phyloP scores from a whole-genome alignment of 202 grass and related monocot species.

The Schoenoplectus triqueter region DNA sequence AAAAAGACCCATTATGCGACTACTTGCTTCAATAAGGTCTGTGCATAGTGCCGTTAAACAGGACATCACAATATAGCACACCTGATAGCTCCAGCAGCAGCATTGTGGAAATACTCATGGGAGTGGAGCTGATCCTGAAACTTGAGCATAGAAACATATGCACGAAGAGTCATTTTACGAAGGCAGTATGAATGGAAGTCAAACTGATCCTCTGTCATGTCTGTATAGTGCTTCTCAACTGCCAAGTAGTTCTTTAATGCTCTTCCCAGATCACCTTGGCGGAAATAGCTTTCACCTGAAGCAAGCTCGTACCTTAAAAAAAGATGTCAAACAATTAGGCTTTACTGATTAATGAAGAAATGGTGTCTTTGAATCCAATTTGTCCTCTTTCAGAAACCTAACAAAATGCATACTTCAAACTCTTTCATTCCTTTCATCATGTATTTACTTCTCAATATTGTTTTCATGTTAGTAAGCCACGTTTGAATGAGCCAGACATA shows the following conservation, averaged over 20 bases:
- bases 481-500: too few species aligned
- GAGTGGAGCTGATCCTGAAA: slow-evolving; percentile 97
- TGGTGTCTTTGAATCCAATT: too few species aligned
- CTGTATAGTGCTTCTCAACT: slow-evolving; percentile 95
- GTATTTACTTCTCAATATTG: too few species aligned
- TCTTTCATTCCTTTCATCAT: too few species aligned
- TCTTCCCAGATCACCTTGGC: slow-evolving; percentile 94
- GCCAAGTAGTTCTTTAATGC: slow-evolving; percentile 95
- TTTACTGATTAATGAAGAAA: too few species aligned
- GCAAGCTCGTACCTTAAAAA: slow-evolving; percentile 92
- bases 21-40: neutral
- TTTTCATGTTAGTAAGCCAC: too few species aligned
- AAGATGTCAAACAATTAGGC: neutral
- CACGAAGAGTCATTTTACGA: slow-evolving; percentile 95
- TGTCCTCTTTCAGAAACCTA: too few species aligned
- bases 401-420: too few species aligned
- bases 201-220: slow-evolving; percentile 99
- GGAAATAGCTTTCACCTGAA: slow-evolving; percentile 95
- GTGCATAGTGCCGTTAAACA: neutral
- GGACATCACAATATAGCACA: slow-evolving; percentile 36
- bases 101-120: slow-evolving; percentile 98
- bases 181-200: slow-evolving; percentile 99
- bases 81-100: slow-evolving; percentile 94
- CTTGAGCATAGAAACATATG: slow-evolving; percentile 98
- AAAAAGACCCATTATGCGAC: neutral